phyloP scores from a whole-genome alignment of 768 basidiomycete genomes.

The Lentinula sp. region DNA sequence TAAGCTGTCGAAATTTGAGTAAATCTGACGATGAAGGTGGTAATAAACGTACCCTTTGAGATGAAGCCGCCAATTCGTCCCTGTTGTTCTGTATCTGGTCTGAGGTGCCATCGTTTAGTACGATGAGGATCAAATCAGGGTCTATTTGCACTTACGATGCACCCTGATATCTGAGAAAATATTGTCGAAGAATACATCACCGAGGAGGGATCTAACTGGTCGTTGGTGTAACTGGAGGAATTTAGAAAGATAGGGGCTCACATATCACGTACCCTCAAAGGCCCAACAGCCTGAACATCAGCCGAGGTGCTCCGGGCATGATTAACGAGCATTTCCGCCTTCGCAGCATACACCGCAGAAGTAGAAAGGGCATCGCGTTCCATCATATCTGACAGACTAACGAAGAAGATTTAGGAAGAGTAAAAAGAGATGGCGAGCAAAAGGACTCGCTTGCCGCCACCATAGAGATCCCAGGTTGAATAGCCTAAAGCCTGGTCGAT shows the following conservation, averaged over 20 bases:
- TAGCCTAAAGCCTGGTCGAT: constrained; percentile 32
- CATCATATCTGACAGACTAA: constrained; percentile 33
- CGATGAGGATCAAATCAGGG: background rate
- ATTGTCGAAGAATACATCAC: constrained; percentile 37
- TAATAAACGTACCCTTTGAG: constrained; percentile 21
- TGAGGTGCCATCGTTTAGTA: constrained; percentile 11
- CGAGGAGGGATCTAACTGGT: constrained; percentile 25
- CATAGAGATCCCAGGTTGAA: constrained; percentile 39
- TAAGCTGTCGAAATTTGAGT: constrained; percentile 1
- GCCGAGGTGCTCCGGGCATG: constrained; percentile 32
- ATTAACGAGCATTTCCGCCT: constrained; percentile 27
- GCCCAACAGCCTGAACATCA: constrained; percentile 29
- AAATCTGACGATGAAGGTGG: background rate
- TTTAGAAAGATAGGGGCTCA: constrained; percentile 9
- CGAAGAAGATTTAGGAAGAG: background rate
- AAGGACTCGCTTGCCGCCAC: constrained; percentile 27
- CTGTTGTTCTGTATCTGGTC: constrained; percentile 32
- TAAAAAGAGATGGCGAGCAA: background rate
- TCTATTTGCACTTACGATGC: constrained; percentile 23
- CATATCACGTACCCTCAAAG: constrained; percentile 33
- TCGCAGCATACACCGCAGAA: constrained; percentile 27
- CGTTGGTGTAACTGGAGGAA: background rate
- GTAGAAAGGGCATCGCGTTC: constrained; percentile 32
- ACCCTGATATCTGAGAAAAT: constrained; percentile 36
- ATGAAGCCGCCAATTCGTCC: constrained; percentile 28